Percentiles rank a stretch among this genome's conserved stretches.
Conservation (phyloP, 768 basidiomycete species). For the Rhizopogon salebrosus region DNA sequence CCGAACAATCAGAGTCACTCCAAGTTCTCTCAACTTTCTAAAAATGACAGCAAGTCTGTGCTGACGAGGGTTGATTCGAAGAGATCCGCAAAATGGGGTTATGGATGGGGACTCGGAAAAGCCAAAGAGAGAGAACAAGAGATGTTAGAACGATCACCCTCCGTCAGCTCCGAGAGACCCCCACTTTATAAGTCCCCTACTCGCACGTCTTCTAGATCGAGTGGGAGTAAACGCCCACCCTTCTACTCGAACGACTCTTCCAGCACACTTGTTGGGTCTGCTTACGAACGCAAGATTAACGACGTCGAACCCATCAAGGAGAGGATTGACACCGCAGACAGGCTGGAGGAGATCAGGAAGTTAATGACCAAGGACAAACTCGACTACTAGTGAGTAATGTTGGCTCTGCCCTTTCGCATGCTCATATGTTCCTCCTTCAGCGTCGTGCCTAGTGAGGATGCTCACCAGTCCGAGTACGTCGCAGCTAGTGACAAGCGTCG, state of each 20-base stretch:
- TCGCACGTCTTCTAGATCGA: conserved; percentile 36
- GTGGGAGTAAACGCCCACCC: conserved; percentile 35
- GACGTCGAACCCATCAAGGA: conserved; percentile 53
- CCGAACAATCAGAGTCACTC: conserved; percentile 34
- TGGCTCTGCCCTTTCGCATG: conserved; percentile 1
- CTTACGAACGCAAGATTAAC: conserved; percentile 62
- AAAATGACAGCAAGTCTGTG: conserved; percentile 30
- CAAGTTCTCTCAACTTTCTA: conserved; percentile 39
- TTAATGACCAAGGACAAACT: conserved; percentile 63
- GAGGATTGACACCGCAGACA: conserved; percentile 51
- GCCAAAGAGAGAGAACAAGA: conserved; percentile 40
- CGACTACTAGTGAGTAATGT: conserved; percentile 66
- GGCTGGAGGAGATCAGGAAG: conserved; percentile 57
- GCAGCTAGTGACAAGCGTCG: conserved; percentile 70
- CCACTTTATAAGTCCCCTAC: conserved; percentile 25
- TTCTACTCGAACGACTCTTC: conserved; percentile 57
- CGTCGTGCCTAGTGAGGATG: conserved; percentile 73
- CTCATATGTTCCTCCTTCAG: conserved; percentile 31
- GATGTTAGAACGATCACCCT: conserved; percentile 26
- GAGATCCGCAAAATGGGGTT: conserved; percentile 58
- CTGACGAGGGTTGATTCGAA: conserved; percentile 54
- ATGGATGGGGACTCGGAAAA: conserved; percentile 65
- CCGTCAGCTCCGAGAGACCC: conserved; percentile 33
- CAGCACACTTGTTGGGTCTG: conserved; percentile 72
- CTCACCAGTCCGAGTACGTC: conserved; percentile 81